Evolutionary conservation across 2,329 filamentous ascomycete genomes (phyloP).

Genomic region (Pestalotiopsis sp.): DNA sequence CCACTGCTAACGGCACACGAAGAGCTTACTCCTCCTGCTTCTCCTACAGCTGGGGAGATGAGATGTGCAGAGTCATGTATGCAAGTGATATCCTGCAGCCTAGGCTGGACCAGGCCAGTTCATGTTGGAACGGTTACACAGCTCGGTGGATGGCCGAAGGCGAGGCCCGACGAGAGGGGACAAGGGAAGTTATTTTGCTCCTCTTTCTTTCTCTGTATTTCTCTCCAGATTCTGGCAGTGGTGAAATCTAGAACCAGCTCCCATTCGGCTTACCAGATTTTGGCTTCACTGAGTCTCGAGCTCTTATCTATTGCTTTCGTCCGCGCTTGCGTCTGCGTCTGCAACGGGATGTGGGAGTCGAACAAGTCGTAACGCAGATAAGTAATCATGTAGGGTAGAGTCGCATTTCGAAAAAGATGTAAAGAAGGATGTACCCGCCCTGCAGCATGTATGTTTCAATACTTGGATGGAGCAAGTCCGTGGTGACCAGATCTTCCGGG

Average conservation of each 20-base stretch:
- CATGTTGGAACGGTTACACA: not conserved
- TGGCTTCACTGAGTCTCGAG: no score
- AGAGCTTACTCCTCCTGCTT: not conserved
- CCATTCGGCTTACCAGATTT: not conserved
- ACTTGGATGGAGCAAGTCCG: not conserved
- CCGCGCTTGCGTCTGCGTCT: not conserved
- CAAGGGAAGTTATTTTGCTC: not conserved
- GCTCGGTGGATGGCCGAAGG: not conserved
- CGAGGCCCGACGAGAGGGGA: not conserved
- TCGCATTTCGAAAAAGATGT: not conserved
- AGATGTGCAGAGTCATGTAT: not conserved
- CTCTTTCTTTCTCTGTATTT: no score
- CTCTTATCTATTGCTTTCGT: not conserved
- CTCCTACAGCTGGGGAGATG: not conserved
- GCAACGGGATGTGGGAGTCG: not conserved
- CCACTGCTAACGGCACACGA: not conserved
- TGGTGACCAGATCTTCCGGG: conserved; percentile 4
- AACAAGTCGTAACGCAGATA: no score
- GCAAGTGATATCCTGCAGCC: not conserved
- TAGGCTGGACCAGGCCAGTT: not conserved
- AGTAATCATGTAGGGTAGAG: not conserved
- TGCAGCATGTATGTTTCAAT: conserved; percentile 7
- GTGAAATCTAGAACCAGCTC: not conserved
- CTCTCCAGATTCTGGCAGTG: no score
- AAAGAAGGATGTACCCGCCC: not conserved